Base-by-base conservation (phyloP, 2,329 filamentous ascomycete species). In the Fusarium sp. region DNA sequence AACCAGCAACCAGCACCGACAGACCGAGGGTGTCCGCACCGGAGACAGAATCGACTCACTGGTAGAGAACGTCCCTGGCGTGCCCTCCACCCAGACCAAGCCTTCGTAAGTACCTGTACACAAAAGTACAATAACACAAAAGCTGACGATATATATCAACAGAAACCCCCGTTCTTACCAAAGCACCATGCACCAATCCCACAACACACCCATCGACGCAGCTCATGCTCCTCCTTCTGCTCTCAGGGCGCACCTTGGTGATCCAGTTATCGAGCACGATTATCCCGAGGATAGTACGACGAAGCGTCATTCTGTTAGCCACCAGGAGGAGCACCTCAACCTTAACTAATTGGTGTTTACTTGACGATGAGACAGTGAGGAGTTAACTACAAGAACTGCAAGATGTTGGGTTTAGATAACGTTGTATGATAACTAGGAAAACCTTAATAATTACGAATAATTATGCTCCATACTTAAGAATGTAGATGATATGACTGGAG, bases 241-340 rank as follows among this genome's bases (percentile, higher is more conserved):
- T 3, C 44, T 77, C 1, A 64, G 48, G 23, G 10, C 69, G 62
- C 66, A 75, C 4, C 47, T 76, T 5, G 75, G 75, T 19, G 65
- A 70, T 14, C 75, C 75, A 2, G 62, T 46, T 10, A 74, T 77
- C 17, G 75, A 75, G 71, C 75, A 77, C 39, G 68, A 75, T n/a
- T 72, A 74, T 11, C 75, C 75, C 0, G 47, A 76, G 5, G 75
- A 77, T 20, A 77, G 75, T 63, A 67, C 64, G n/a, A 73, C 70
- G 19, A 68, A 57, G 57, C 50, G 75, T 23, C 75, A 77, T 5
- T 70, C 72, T 32, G 47, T 70, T 2, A 77, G 75, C 58, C 72
- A 75, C n/a, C 75, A 77, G 65, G 75, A 77, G 70, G 65, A 70
- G n/a, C 71, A 76, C 23, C 72, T 72, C 13, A 61, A 41, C 20